A percentile compares a stretch with the other conserved stretches of the same genome.
These are phyloP conservation scores for Cyclotella cryptica DNA, from an alignment of 108 stramenopile species.

Conservation along the genomic window DNA sequence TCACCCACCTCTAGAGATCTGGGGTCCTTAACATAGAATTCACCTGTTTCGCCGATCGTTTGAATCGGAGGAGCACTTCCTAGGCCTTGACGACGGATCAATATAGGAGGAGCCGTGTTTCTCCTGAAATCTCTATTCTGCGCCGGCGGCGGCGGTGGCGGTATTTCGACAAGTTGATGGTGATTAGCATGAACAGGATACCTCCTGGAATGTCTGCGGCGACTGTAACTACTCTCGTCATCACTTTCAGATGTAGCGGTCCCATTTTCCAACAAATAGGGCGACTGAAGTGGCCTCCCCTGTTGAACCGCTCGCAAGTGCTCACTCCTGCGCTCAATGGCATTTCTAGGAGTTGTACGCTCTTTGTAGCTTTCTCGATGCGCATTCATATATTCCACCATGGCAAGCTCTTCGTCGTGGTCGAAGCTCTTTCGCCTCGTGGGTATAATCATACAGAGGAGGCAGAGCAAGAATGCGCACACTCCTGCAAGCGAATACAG, in stretches of 20 bases:
- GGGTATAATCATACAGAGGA: slow-evolving; percentile 11
- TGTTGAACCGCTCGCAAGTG: slow-evolving; percentile 11
- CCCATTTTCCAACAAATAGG: neutral
- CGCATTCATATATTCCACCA: slow-evolving; percentile 27
- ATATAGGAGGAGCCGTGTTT: too few relatives aligned
- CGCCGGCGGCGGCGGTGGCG: too few relatives aligned
- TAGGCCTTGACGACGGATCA: neutral
- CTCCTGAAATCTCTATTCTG: too few relatives aligned
- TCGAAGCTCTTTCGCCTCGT: slow-evolving; percentile 2
- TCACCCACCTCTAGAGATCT: neutral
- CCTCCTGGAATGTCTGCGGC: neutral
- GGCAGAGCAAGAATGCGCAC: slow-evolving; percentile 28
- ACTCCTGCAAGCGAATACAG: slow-evolving; percentile 28
- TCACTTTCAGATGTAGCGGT: slow-evolving; percentile 5
- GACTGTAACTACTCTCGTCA: neutral
- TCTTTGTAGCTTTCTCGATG: slow-evolving; percentile 8
- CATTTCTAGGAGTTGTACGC: neutral
- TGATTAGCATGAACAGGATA: too few relatives aligned
- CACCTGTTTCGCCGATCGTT: neutral
- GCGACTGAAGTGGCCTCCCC: neutral
- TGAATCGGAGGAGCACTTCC: neutral
- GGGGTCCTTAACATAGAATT: neutral
- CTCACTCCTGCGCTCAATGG: slow-evolving; percentile 6
- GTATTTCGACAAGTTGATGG: too few relatives aligned
- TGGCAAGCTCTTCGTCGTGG: slow-evolving; percentile 29